A percentile compares a stretch with the other conserved stretches of the same genome.
Evolutionary conservation across 805 yeast genomes (phyloP).

Genomic region (Metschnikowia arizonensis): DNA sequence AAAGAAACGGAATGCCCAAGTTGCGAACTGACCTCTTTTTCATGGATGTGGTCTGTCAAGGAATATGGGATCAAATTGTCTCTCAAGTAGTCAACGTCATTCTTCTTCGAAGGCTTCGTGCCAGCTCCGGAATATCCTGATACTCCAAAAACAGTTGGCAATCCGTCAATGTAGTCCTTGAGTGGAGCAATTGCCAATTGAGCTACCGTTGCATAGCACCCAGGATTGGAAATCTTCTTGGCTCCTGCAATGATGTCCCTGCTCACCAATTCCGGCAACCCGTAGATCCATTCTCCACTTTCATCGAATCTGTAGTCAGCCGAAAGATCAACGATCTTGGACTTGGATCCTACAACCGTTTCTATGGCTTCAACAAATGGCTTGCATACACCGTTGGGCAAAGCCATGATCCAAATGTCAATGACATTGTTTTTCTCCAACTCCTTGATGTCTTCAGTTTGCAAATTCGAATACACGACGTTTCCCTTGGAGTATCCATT

Average conservation of each 20-base stretch:
- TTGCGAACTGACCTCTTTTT: conserved; percentile 81
- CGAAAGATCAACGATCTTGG: conserved; percentile 85
- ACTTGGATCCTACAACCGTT: conserved; percentile 55
- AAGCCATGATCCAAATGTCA: conserved; percentile 98
- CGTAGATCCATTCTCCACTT: conserved; percentile 86
- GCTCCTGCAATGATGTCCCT: conserved; percentile 67
- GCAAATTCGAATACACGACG: conserved; percentile 78
- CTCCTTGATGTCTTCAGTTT: conserved; percentile 75
- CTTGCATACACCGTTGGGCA: conserved; percentile 95
- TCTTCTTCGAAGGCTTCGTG: conserved; percentile 95
- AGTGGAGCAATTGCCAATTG: conserved; percentile 90
- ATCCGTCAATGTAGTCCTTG: conserved; percentile 59
- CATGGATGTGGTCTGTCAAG: conserved; percentile 95
- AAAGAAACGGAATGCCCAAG: conserved; percentile 80
- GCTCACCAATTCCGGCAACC: conserved; percentile 85
- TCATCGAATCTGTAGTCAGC: conserved; percentile 96
- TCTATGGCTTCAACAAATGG: conserved; percentile 82
- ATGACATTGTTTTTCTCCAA: conserved; percentile 74
- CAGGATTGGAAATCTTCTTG: conserved; percentile 88
- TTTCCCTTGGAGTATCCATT: conserved; percentile 82
- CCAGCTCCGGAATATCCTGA: conserved; percentile 99
- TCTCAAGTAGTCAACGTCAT: conserved; percentile 68
- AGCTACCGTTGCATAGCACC: conserved; percentile 99
- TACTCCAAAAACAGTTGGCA: conserved; percentile 88
- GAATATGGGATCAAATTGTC: conserved; percentile 93